Percentiles rank a stretch among this genome's conserved stretches.
Evolutionary conservation across 2,329 filamentous ascomycete species (phyloP).

Genomic region (Fusarium multiceps): DNA sequence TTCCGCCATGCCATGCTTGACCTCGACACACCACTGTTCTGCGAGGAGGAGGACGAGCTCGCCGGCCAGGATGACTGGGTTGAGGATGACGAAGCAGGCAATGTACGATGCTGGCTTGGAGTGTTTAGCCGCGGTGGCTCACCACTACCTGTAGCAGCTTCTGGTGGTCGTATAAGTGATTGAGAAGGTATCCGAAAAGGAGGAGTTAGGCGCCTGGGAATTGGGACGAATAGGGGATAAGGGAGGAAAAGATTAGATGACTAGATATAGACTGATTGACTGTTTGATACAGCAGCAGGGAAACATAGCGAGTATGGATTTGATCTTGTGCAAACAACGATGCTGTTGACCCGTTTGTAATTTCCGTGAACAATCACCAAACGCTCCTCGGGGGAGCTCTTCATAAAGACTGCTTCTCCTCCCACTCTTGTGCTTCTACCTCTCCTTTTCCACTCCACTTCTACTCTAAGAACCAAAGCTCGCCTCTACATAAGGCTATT

Average conservation of each 20-base stretch:
- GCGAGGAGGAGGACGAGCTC: slow-evolving; percentile 70
- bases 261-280: slow-evolving; percentile 18
- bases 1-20: slow-evolving; percentile 71
- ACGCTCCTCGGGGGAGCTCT: neutral
- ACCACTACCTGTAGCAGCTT: slow-evolving; percentile 16
- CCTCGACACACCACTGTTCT: slow-evolving; percentile 59
- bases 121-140: slow-evolving; percentile 60
- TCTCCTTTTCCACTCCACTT: slow-evolving; percentile 3
- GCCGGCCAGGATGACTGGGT: slow-evolving; percentile 80
- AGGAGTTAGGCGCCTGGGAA: slow-evolving; percentile 2
- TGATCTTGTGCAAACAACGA: slow-evolving; percentile 13
- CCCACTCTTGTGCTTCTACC: slow-evolving; percentile 7
- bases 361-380: slow-evolving; percentile 27
- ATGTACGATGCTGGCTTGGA: slow-evolving; percentile 76
- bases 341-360: slow-evolving; percentile 26
- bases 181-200: neutral
- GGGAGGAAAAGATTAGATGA: neutral
- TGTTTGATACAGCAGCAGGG: slow-evolving; percentile 5
- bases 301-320: slow-evolving; percentile 2
- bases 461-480: neutral
- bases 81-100: slow-evolving; percentile 58
- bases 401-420: slow-evolving; percentile 15
- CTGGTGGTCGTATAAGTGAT: neutral
- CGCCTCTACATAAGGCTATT: neutral
- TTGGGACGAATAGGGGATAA: slow-evolving; percentile 8